These are phyloP conservation scores for Monosporascus sp. DNA, from an alignment of 2,329 filamentous ascomycete species.

Conservation along the genomic window DNA sequence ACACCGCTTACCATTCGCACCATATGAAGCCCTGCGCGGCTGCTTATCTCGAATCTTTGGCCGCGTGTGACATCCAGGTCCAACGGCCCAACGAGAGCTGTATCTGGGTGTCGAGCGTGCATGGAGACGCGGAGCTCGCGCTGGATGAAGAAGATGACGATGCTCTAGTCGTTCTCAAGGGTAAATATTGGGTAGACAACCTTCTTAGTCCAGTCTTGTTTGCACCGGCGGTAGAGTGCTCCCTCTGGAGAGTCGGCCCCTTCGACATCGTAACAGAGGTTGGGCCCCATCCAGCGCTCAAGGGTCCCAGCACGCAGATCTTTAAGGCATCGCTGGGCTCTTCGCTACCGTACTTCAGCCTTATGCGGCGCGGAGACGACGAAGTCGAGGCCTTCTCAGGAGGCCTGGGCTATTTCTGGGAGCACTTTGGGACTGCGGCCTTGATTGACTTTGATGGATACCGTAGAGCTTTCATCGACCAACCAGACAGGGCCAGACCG, in stretches of 20 bases:
- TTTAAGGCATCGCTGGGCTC: constrained; percentile 8
- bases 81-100: neutral
- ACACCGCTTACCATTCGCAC: constrained; percentile 15
- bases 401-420: neutral
- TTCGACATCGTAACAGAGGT: constrained; percentile 27
- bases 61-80: neutral
- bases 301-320: constrained; percentile 27
- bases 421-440: neutral
- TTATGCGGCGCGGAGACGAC: neutral
- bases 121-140: neutral
- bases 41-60: constrained; percentile 1
- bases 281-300: constrained; percentile 32
- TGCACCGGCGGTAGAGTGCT: constrained; percentile 18
- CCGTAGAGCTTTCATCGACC: neutral
- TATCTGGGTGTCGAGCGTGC: constrained; percentile 6
- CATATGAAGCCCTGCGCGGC: constrained; percentile 11
- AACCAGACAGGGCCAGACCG: neutral
- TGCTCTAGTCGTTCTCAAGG: neutral
- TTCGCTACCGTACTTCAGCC: neutral
- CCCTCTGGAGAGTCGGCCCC: neutral
- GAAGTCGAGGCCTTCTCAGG: neutral
- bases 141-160: neutral
- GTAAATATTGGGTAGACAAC: constrained; percentile 30
- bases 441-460: neutral
- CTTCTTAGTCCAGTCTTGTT: constrained; percentile 29